Evolutionary conservation across 23 red algal species (phyloP).

Genomic region (Gracilaria gracilis): DNA sequence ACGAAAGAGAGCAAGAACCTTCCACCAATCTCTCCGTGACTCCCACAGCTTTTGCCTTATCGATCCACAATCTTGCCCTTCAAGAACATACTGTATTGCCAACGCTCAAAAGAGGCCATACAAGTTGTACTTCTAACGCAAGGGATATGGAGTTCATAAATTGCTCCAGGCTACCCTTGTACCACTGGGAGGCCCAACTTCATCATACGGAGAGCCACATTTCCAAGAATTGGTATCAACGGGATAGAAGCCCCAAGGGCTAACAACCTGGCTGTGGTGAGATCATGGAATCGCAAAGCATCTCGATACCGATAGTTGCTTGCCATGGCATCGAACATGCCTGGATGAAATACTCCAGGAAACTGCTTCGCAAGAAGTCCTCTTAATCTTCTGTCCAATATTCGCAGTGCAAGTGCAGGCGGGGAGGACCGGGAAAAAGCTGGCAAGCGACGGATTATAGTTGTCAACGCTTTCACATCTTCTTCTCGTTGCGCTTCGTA

Average conservation of each 20-base stretch:
- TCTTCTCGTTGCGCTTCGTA: conserved; percentile 48
- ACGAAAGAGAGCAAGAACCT: no score
- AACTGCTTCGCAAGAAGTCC: neutral
- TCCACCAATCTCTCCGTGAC: no score
- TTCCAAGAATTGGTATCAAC: neutral
- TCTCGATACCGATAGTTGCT: conserved; percentile 1
- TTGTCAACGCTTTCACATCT: conserved; percentile 54
- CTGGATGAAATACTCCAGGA: neutral
- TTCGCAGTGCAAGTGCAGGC: neutral
- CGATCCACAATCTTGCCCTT: no score
- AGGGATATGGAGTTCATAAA: no score
- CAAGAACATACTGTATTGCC: no score
- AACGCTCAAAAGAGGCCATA: no score
- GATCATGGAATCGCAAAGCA: neutral
- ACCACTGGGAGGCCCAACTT: neutral
- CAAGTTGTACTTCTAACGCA: no score
- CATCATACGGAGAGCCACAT: neutral
- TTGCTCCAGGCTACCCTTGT: no score
- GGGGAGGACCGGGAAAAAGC: neutral
- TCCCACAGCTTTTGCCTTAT: no score
- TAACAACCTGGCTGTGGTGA: neutral
- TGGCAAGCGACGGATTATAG: neutral
- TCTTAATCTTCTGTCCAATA: neutral
- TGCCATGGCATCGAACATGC: neutral
- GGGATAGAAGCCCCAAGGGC: neutral